phyloP scores from a whole-genome alignment of 176 grass and related monocot genomes.

The Avena eriantha region DNA sequence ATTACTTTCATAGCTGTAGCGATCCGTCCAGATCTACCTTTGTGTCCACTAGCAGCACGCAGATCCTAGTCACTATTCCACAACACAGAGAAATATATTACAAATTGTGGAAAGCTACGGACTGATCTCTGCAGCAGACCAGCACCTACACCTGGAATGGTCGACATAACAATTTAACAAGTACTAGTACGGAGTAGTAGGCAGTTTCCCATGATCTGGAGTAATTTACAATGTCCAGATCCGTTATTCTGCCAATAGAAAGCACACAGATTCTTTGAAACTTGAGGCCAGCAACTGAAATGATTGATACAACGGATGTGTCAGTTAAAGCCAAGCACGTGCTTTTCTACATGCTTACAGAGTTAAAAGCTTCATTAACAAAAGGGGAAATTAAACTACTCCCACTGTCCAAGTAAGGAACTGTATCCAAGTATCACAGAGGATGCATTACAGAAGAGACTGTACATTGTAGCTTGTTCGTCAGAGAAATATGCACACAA shows the following conservation, averaged over 20 bases:
- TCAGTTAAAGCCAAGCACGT: not conserved
- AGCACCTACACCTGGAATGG: not conserved
- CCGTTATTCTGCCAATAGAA: not conserved
- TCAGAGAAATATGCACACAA: not conserved
- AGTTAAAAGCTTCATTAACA: not conserved
- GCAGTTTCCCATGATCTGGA: not conserved
- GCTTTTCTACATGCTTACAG: not conserved
- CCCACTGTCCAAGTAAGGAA: slow-evolving; percentile 1
- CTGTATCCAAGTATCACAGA: slow-evolving; percentile 2
- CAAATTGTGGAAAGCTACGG: no score
- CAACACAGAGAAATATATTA: not conserved
- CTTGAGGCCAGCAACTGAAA: not conserved
- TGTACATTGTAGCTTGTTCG: not conserved
- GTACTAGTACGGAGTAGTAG: not conserved
- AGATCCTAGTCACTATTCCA: not conserved
- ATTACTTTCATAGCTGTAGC: not conserved
- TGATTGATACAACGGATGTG: not conserved
- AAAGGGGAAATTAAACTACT: not conserved
- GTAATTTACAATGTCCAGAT: not conserved
- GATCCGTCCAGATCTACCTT: not conserved
- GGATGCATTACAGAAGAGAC: not conserved
- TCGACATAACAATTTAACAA: not conserved
- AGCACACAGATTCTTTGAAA: not conserved
- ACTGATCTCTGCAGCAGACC: not conserved
- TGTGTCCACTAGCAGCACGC: not conserved